Base-by-base conservation (phyloP, 768 basidiomycete species). In the Boletus bicolor region DNA sequence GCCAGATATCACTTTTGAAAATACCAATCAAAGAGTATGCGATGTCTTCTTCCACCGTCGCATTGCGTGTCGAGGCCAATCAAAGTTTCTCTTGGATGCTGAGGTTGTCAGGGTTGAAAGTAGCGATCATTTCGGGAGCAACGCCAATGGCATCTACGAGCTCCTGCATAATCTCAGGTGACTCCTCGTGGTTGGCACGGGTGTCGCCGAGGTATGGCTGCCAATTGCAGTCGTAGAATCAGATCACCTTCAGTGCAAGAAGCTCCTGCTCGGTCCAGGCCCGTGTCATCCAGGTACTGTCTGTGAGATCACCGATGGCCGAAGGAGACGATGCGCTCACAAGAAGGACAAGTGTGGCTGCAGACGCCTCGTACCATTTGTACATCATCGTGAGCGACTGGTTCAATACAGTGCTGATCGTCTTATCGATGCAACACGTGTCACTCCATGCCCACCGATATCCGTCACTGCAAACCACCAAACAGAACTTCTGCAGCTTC, bases 241-340 rank as follows among this genome's bases (percentile, higher is more conserved):
- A 15, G 35, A 61, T 35, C 19, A 57, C 30, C 11, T 45, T 51
- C 0, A 52, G n/a, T 15, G 56, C 52, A 14, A 63, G 59, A 39
- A 61, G 51, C 21, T 61, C 61, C 34, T 56, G 62, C 4, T 48
- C 17, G 1, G 61, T 61, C 61, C 61, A 61, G 3, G 47, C 59
- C 4, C 59, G 55, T 7, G 42, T 54, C 61, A 61, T 51, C 59
- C 59, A 60, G 0, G 2, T 1, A 36, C 48, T 57, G 12, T 6
- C 2, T 3, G 26, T 19, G 10, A 60, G 51, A 26, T 37, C 44
- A 4, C 37, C 44, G 8, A 26, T 30, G 19, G n/a, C 24, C 0
- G 41, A 53, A 2, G 38, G 44, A n/a, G 44, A 26, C 0, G 3
- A 10, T 4, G 37, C 41, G 5, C 17, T 21, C 15, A 4, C 14